Conservation (phyloP, 1,139 yeast genomes). For the Nakaseomyces delphensis region DNA sequence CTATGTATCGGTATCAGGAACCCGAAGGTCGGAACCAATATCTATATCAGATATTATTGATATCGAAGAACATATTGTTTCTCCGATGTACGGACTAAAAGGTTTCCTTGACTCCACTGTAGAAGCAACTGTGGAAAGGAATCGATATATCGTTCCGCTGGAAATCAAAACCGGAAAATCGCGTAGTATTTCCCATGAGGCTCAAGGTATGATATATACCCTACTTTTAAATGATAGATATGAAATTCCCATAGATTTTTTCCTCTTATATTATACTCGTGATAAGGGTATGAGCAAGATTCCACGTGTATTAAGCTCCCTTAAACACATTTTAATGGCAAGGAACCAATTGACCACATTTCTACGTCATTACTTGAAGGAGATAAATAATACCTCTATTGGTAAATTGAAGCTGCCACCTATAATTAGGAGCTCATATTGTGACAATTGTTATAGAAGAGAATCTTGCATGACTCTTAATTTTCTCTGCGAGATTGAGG, state of each 20-base stretch:
- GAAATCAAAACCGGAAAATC: constrained; percentile 81
- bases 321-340: constrained; percentile 54
- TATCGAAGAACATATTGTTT: constrained; percentile 85
- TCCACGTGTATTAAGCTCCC: constrained; percentile 47
- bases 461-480: constrained; percentile 64
- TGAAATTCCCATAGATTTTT: constrained; percentile 54
- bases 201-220: constrained; percentile 83
- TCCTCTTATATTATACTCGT: constrained; percentile 68
- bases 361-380: constrained; percentile 42
- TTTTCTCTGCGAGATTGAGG: constrained; percentile 50
- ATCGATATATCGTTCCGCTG: constrained; percentile 55
- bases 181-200: constrained; percentile 61
- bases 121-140: constrained; percentile 41
- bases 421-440: constrained; percentile 44
- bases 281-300: constrained; percentile 47
- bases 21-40: constrained; percentile 37
- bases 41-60: constrained; percentile 62
- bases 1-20: constrained; percentile 35
- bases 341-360: constrained; percentile 62
- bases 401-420: constrained; percentile 44
- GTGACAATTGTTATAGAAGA: constrained; percentile 60
- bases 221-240: constrained; percentile 73
- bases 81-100: constrained; percentile 83
- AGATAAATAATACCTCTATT: constrained; percentile 10
- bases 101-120: constrained; percentile 88